These are phyloP conservation scores for Glomus cerebriforme DNA, from an alignment of 192 early-diverging fungal species.

Conservation along the genomic window DNA sequence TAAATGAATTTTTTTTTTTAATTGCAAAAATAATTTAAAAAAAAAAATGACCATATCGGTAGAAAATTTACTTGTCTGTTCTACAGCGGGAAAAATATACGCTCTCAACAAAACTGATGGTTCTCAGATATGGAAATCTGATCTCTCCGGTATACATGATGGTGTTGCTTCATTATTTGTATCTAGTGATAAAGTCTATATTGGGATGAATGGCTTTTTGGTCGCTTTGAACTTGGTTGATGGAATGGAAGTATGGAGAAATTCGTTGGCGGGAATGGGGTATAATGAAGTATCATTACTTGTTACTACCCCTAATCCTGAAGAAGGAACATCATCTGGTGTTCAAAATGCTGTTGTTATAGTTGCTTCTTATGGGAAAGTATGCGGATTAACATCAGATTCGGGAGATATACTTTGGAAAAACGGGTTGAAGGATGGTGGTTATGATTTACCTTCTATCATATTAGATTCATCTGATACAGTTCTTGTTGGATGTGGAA, in stretches of 20 bases:
- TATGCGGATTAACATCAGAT: not conserved
- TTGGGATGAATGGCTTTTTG: not conserved
- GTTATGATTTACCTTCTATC: not conserved
- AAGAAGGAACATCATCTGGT: not conserved
- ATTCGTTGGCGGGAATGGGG: not conserved
- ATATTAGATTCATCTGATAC: not conserved
- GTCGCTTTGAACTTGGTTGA: not conserved
- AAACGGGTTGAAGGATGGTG: not conserved
- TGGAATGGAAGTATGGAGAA: not conserved
- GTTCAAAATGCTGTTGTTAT: not conserved
- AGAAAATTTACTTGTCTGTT: not conserved
- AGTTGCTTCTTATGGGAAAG: not conserved
- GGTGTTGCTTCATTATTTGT: not conserved
- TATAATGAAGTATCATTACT: not conserved
- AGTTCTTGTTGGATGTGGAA: not conserved
- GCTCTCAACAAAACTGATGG: not conserved
- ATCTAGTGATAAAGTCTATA: not conserved
- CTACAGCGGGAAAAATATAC: not conserved
- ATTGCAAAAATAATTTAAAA: too few species aligned
- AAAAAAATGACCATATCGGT: too few species aligned
- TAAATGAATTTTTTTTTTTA: too few species aligned
- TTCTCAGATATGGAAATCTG: not conserved
- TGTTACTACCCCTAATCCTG: not conserved
- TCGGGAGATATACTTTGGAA: not conserved
- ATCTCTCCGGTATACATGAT: not conserved